Base-by-base conservation (phyloP, 2,329 filamentous ascomycete genomes). In the Alternaria angustiovoidea region DNA sequence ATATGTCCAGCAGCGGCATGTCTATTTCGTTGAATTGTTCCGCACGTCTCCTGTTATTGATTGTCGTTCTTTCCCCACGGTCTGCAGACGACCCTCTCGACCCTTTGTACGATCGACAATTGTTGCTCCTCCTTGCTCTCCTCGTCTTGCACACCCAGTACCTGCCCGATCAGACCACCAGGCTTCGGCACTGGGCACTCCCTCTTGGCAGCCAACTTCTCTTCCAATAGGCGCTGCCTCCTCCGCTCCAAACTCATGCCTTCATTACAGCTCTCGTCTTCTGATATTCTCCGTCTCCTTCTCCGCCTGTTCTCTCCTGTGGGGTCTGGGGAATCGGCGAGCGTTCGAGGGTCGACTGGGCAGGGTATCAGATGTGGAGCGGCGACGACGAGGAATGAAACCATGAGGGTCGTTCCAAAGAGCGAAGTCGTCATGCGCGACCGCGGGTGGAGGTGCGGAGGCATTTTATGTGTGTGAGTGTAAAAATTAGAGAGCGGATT, bases 151-250 rank as follows among this genome's bases (percentile, higher is more conserved):
- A 94, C 91, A 0, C 92, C 92, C 63, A 95, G 80, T 68, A 94
- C 83, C 73, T 91, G 87, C 12, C 91, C 92, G 46, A 96, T 80
- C 34, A 93, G 80, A 3, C 93, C 94, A 32, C 88, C 85, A 0
- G 95, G 94, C 79, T 97, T 97, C 5, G 95, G 95, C 12, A 99
- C 89, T 0, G 95, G 95, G 75, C 95, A 99, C 76, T 96, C 92
- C 71, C 92, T 86, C 73, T 84, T 80, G 44, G 64, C 64, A 58
- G 65, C 61, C 64, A 72, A 44, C 58, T 65, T 66, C 18, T 74
- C 66, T 20, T 72, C 71, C 1, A 65, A 36, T 28, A 63, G 57
- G 32, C 46, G 57, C 47, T 55, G 48, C 57, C 54, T 66, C 36
- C 49, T 52, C 39, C 60, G 41, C 41, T 73, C 66, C 49, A 74